Evolutionary conservation across 2,329 filamentous ascomycete genomes (phyloP).

Genomic region (Alternaria triticina): DNA sequence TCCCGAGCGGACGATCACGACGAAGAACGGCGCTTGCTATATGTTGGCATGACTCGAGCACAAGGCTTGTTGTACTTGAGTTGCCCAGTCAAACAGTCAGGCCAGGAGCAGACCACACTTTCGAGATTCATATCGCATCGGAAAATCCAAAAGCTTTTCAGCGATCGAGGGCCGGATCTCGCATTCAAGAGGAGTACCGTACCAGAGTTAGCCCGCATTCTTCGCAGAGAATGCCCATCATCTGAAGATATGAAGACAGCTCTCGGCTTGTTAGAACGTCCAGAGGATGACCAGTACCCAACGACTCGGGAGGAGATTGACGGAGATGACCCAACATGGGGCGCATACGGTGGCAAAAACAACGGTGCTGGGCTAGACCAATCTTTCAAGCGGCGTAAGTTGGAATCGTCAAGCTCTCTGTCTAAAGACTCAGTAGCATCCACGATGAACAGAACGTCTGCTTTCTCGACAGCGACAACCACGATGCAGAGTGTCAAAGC

Average conservation of each 20-base stretch:
- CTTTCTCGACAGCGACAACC: conserved; percentile 36
- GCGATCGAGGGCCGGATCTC: conserved; percentile 66
- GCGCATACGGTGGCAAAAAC: conserved; percentile 15
- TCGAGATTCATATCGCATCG: conserved; percentile 73
- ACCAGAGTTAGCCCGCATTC: conserved; percentile 72
- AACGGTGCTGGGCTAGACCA: conserved; percentile 10
- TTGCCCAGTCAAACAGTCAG: conserved; percentile 72
- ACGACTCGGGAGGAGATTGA: conserved; percentile 45
- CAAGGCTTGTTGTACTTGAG: conserved; percentile 87
- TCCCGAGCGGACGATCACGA: conserved; percentile 82
- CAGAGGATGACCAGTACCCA: conserved; percentile 47
- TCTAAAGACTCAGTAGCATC: conserved; percentile 19
- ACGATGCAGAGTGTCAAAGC: conserved; percentile 25
- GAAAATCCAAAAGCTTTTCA: conserved; percentile 60
- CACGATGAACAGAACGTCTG: conserved; percentile 41
- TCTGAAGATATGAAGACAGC: conserved; percentile 43
- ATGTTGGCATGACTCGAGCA: conserved; percentile 96
- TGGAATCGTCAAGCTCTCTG: conserved; percentile 20
- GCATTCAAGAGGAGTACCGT: conserved; percentile 69
- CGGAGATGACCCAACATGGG: conserved; percentile 32
- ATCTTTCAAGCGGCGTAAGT: conserved; percentile 35
- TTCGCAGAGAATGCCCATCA: conserved; percentile 67
- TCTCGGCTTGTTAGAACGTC: conserved; percentile 30
- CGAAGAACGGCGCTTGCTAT: conserved; percentile 87
- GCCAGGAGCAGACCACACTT: conserved; percentile 66